Conservation (phyloP, 345 rosid genomes). For the Excoecaria agallocha region DNA sequence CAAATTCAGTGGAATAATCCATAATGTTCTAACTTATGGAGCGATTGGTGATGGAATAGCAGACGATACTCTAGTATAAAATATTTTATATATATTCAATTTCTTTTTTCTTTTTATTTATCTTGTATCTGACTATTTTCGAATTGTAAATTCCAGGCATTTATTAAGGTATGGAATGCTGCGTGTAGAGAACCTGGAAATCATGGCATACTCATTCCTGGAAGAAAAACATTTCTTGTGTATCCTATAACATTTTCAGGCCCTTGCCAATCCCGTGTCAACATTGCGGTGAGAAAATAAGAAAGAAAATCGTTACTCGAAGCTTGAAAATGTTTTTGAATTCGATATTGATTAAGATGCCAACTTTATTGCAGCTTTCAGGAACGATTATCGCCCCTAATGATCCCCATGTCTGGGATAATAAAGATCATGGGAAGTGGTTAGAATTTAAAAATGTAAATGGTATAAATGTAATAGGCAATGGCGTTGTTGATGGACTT, state of each 20-base stretch:
- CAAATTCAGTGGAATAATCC: neutral
- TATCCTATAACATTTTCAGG: constrained; percentile 28
- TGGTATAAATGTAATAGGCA: constrained; percentile 24
- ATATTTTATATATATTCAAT: too few relatives aligned
- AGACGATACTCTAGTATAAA: constrained; percentile 26
- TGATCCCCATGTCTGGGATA: constrained; percentile 32
- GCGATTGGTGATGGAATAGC: constrained; percentile 1
- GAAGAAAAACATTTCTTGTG: constrained; percentile 25
- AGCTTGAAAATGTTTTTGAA: too few relatives aligned
- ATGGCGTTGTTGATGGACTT: constrained; percentile 30
- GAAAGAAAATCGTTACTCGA: too few relatives aligned
- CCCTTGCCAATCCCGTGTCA: constrained; percentile 36
- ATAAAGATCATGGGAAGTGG: constrained; percentile 30
- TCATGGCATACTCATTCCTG: constrained; percentile 22
- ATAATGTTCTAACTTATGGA: constrained; percentile 2
- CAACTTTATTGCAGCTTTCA: constrained; percentile 12
- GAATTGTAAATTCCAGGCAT: constrained; percentile 28
- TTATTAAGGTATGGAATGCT: constrained; percentile 36
- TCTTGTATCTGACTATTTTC: neutral
- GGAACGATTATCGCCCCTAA: constrained; percentile 35
- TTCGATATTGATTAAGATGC: too few relatives aligned
- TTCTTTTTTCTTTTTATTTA: too few relatives aligned
- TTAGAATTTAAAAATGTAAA: constrained; percentile 18
- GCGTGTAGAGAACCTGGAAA: constrained; percentile 15
- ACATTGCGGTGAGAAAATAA: constrained; percentile 23